Base-by-base conservation (phyloP, 2,329 filamentous ascomycete genomes). In the Sporothrix phasma region DNA sequence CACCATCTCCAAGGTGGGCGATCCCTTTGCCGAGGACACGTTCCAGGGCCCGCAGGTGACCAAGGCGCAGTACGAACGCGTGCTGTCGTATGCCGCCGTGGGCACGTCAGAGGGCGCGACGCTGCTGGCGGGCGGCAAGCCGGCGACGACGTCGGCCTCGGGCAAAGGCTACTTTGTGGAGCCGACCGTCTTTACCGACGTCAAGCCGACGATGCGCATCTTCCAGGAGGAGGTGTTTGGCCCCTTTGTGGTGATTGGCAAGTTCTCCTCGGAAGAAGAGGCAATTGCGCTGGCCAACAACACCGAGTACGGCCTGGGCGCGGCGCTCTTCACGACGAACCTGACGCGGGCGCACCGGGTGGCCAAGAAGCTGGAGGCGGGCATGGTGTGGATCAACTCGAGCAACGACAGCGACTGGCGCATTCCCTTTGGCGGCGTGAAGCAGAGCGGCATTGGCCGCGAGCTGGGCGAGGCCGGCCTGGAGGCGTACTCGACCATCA, bases 61-160 rank as follows among this genome's bases (percentile, higher is more conserved):
- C 13, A 84, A 84, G 72, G 73, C 78, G 19, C 85, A 88, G 71
- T 85, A 83, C 69, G 84, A 88, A 61, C 77, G 82, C 19, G 80
- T 89, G 4, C 77, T 88, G 37, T 79, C 78, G 3, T 89, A 86
- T 72, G 83, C 88, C 59, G 56, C 59, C 3, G 31, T 88, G 65
- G 70, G 77, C 54, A 84, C 84, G 24, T 84, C 85, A 72, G 77
- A 78, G 11, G 85, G 85, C 24, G 83, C 84, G 0, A 84, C 76
- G 0, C 77, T 88, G 2, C 75, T 78, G 37, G 74, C 79, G 1
- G 85, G 85, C 37, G 85, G 84, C 29, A 47, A n/a, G 8, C 22
- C 66, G 1, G 31, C 47, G 5, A 6, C 43, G 10, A 39, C 51
- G 0, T 22, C 58, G n/a, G 29, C 34, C 10, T 41, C 34, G 15